Evolutionary conservation across 2,329 filamentous ascomycete genomes (phyloP).

Genomic region (Fusarium sp.): DNA sequence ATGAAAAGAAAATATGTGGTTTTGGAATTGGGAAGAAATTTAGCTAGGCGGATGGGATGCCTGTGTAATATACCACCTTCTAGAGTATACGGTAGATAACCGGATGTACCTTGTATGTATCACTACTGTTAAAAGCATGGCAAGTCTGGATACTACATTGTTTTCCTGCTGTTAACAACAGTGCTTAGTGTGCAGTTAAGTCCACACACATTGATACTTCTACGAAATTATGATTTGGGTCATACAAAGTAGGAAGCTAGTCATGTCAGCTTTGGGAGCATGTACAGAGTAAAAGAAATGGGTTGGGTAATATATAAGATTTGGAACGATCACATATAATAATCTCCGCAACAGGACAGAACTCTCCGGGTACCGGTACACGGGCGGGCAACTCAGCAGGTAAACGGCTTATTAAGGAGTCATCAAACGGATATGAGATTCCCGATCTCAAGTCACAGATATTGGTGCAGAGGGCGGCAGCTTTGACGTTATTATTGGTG

Average conservation of each 20-base stretch:
- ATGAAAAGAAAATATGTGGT: constrained; percentile 16
- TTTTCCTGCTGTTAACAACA: neutral
- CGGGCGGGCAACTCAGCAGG: neutral
- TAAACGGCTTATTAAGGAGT: neutral
- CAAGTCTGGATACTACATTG: constrained; percentile 6
- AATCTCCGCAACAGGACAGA: neutral
- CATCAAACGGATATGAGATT: neutral
- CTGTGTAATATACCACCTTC: constrained; percentile 46
- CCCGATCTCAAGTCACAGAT: neutral
- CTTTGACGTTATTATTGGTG: neutral
- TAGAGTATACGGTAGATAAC: constrained; percentile 45
- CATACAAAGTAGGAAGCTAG: neutral
- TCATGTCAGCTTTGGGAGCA: neutral
- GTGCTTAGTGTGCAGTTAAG: neutral
- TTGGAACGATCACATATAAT: neutral
- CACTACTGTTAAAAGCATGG: constrained; percentile 41
- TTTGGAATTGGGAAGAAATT: constrained; percentile 25
- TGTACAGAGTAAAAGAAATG: no score
- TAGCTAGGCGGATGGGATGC: constrained; percentile 36
- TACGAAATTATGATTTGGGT: neutral
- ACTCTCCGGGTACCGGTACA: neutral
- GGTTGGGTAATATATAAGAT: neutral
- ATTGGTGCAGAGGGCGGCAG: neutral
- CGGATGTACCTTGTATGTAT: constrained; percentile 44
- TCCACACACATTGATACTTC: neutral